These are phyloP conservation scores for Hymenoscyphus fraxineus DNA, from an alignment of 2,329 filamentous ascomycete species.

Conservation along the genomic window DNA sequence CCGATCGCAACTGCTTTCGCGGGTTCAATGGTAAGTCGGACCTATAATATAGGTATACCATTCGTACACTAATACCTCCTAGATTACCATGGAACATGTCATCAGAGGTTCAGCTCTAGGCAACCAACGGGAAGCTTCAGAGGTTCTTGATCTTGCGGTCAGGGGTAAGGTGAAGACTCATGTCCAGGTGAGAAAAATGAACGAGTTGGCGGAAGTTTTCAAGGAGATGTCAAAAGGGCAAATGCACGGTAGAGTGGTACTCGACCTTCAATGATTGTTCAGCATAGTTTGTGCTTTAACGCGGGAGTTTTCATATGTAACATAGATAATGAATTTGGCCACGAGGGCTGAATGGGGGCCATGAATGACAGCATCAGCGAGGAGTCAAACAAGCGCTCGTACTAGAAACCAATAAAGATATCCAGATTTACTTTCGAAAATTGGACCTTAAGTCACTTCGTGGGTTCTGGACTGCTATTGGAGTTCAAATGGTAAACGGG, in stretches of 20 bases:
- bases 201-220: constrained; percentile 43
- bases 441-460: background rate
- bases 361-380: background rate
- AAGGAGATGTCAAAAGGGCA: constrained; percentile 42
- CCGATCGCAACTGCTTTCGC: constrained; percentile 45
- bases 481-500: background rate
- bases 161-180: constrained; percentile 45
- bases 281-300: background rate
- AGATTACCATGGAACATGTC: constrained; percentile 40
- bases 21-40: constrained; percentile 30
- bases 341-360: background rate
- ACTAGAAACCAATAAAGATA: background rate
- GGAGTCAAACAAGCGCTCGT: background rate
- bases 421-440: background rate
- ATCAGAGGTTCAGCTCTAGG: constrained; percentile 50
- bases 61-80: constrained; percentile 2
- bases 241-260: constrained; percentile 45
- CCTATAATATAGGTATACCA: background rate
- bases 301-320: background rate
- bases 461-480: background rate
- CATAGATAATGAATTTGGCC: background rate
- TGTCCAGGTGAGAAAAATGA: constrained; percentile 44
- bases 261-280: constrained; percentile 37
- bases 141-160: constrained; percentile 45
- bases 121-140: constrained; percentile 47